Conservation (phyloP, 768 basidiomycete genomes). For the Pisolithus marmoratus region DNA sequence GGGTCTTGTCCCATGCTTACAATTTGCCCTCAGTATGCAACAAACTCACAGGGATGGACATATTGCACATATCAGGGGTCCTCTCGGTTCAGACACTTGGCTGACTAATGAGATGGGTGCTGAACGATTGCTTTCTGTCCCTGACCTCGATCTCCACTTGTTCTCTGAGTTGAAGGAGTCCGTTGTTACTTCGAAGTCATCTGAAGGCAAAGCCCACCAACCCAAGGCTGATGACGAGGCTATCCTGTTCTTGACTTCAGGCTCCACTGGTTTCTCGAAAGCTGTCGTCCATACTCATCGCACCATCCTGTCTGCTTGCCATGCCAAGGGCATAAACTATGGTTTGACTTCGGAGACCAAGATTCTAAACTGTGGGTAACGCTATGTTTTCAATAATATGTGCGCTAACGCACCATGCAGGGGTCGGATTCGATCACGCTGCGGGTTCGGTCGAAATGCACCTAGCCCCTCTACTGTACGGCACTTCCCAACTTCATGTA, state of each 20-base stretch:
- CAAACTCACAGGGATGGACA: slow-evolving; percentile 26
- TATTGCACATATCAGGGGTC: slow-evolving; percentile 23
- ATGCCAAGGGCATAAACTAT: slow-evolving; percentile 29
- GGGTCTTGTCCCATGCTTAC: slow-evolving; percentile 26
- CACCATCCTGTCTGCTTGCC: slow-evolving; percentile 28
- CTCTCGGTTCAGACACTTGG: slow-evolving; percentile 12
- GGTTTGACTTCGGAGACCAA: slow-evolving; percentile 24
- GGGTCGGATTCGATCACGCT: slow-evolving; percentile 40
- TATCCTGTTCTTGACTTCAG: slow-evolving; percentile 35
- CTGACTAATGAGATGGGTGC: slow-evolving; percentile 17
- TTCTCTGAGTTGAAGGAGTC: slow-evolving; percentile 14
- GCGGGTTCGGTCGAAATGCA: slow-evolving; percentile 37
- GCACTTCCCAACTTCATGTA: slow-evolving; percentile 20
- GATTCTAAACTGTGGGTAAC: slow-evolving; percentile 31
- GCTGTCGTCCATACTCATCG: slow-evolving; percentile 36
- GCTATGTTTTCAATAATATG: not conserved
- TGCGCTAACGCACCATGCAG: slow-evolving; percentile 1
- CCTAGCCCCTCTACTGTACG: slow-evolving; percentile 26
- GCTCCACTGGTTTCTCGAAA: slow-evolving; percentile 42
- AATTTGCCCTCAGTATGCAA: slow-evolving; percentile 29
- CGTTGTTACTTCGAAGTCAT: slow-evolving; percentile 1
- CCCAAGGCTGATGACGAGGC: slow-evolving; percentile 26
- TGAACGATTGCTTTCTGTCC: slow-evolving; percentile 18
- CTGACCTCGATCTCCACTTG: slow-evolving; percentile 18
- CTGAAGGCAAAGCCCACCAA: slow-evolving; percentile 11